Percentiles rank a stretch among this genome's conserved stretches.
Conservation (phyloP, 345 rosid genomes). For the Eucalyptus erythrocorys region DNA sequence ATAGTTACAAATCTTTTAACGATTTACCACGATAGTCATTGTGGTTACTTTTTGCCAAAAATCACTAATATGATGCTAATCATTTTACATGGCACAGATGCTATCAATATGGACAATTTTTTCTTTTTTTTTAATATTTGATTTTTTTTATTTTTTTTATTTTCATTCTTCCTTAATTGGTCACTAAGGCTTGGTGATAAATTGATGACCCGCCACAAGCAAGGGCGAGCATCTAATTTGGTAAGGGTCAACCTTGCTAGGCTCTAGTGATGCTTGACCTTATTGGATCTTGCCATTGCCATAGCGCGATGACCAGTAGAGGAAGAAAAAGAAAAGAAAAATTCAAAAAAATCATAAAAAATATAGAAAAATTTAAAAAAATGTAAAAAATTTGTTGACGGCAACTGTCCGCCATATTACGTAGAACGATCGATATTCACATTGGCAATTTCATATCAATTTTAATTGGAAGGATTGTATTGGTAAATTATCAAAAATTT, state of each 20-base stretch:
- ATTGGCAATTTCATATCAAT: rapidly evolving
- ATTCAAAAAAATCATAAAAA: too few relatives aligned
- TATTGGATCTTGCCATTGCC: rapidly evolving
- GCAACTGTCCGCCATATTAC: rapidly evolving
- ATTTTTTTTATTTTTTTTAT: too few relatives aligned
- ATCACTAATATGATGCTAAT: too few relatives aligned
- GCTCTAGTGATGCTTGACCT: rapidly evolving
- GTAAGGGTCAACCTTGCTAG: too few relatives aligned
- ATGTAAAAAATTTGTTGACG: rapidly evolving
- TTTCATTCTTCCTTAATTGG: not conserved
- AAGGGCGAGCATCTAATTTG: rapidly evolving
- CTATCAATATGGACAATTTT: rapidly evolving
- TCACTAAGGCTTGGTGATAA: rapidly evolving
- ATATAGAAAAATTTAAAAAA: rapidly evolving
- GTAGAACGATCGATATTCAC: rapidly evolving
- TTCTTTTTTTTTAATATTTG: too few relatives aligned
- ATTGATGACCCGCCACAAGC: rapidly evolving
- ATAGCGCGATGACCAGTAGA: rapidly evolving
- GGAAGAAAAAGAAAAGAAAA: not conserved
- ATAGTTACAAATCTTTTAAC: rapidly evolving
- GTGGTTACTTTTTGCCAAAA: rapidly evolving
- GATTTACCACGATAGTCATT: rapidly evolving
- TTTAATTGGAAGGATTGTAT: rapidly evolving
- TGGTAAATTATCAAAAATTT: too few relatives aligned
- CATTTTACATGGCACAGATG: rapidly evolving